Evolutionary conservation across 768 basidiomycete species (phyloP), one percentile per base, ranked within the genome.

Genomic region (Gymnopilus dilepis): DNA sequence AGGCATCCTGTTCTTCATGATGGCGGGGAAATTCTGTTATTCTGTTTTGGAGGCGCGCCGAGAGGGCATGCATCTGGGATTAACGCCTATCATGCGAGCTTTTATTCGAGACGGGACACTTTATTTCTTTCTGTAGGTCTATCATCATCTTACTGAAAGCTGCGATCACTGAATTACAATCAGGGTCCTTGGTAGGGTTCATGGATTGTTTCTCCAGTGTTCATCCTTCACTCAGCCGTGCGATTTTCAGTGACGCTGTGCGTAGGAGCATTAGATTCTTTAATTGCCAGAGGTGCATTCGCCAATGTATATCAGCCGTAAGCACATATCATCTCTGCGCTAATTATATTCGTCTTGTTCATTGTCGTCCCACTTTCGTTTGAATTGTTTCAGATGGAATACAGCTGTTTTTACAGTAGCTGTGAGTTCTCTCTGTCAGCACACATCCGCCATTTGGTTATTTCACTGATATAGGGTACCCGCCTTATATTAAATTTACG

Each of bases 101-200:
- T 50, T 50, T n/a, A 50, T 50, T 50, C 47, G 47, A 31, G 47
- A 50, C 9, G 47, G 47, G 7, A 50, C 47, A 5, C 26, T 50
- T n/a, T 31, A 50, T 30, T 50, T 50, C n/a, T 50, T 50, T 6
- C 19, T 50, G 47, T 50, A 31, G 1, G 26, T 50, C 11, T 28
- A 1, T 7, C 47, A 30, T 31, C 24, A 12, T 24, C 13, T 15
- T n/a, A n/a, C n/a, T 11, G 13, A 15, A 5, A 12, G 41, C 28
- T 48, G 17, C 28, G 13, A 50, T 5, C 17, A 50, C 1, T 28
- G 5, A n/a, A 50, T 31, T 2, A 37, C 2, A 9, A 11, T 11
- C 34, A 50, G 47, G 9, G n/a, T 50, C 17, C 47, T 50, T 28
- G 15, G 47, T 50, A 15, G 2, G 47, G n/a, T 28, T 6, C 3